These are phyloP conservation scores for Neurospora sp. DNA, from an alignment of 495 filamentous ascomycete species.

Conservation along the genomic window DNA sequence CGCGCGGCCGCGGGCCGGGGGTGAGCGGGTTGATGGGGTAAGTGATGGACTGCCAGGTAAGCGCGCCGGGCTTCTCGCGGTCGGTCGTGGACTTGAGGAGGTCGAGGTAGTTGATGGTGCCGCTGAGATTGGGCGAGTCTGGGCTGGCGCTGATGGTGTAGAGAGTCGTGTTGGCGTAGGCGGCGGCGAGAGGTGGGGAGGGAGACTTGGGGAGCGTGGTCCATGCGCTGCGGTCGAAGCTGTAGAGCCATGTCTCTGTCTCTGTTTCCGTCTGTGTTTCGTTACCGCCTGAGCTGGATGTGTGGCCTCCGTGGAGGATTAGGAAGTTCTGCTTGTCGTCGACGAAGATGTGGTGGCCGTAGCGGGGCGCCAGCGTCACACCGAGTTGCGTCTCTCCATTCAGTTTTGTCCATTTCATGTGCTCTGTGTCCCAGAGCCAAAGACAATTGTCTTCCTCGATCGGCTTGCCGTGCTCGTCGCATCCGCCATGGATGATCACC, in stretches of 20 bases:
- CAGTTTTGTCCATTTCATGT: constrained; percentile 24
- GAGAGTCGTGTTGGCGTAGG: constrained; percentile 32
- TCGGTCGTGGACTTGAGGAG: constrained; percentile 22
- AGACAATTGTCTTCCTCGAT: constrained; percentile 34
- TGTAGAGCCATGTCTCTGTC: constrained; percentile 39
- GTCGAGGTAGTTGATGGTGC: constrained; percentile 33
- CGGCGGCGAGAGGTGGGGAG: constrained; percentile 20
- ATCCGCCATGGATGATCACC: constrained; percentile 38
- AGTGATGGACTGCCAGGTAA: constrained; percentile 31
- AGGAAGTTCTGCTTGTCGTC: constrained; percentile 23
- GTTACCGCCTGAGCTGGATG: constrained; percentile 6
- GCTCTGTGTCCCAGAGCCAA: constrained; percentile 38
- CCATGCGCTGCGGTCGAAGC: constrained; percentile 32
- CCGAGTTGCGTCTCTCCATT: constrained; percentile 12
- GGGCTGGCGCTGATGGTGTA: constrained; percentile 29
- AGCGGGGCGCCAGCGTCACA: constrained; percentile 11
- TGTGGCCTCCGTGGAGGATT: constrained; percentile 32
- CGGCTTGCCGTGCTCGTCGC: constrained; percentile 19
- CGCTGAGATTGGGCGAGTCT: constrained; percentile 19
- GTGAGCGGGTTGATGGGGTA: constrained; percentile 39
- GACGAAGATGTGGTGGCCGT: constrained; percentile 16
- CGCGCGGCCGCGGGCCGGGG: constrained; percentile 35
- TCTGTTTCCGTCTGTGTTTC: background rate
- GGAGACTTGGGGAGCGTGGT: constrained; percentile 32
- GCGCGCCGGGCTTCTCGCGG: constrained; percentile 15